These are phyloP conservation scores for Sporothrix inflata DNA, from an alignment of 2,329 filamentous ascomycete species.

Conservation along the genomic window DNA sequence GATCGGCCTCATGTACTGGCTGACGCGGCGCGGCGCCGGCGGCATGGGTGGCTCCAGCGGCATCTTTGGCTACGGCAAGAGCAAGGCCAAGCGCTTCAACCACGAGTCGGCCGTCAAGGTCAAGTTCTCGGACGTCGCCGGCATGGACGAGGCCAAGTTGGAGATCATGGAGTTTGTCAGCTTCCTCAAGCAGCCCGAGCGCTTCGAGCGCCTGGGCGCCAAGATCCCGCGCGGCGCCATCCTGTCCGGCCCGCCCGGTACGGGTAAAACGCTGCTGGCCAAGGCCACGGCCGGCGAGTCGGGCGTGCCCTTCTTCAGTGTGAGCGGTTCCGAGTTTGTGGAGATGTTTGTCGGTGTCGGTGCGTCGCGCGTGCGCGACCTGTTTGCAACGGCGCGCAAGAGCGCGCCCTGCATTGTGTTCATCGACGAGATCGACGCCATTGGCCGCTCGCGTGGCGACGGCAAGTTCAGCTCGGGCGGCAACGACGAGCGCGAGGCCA, in stretches of 20 bases:
- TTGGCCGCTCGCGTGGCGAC: slow-evolving; percentile 86
- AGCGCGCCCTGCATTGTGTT: slow-evolving; percentile 98
- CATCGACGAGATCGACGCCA: slow-evolving; percentile 98
- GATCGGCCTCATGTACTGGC: slow-evolving; percentile 79
- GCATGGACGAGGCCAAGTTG: slow-evolving; percentile 96
- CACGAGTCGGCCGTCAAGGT: slow-evolving; percentile 95
- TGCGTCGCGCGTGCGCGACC: slow-evolving; percentile 88
- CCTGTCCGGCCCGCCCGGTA: slow-evolving; percentile 94
- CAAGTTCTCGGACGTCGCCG: slow-evolving; percentile 95
- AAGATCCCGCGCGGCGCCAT: slow-evolving; percentile 98
- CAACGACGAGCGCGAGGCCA: slow-evolving; percentile 96
- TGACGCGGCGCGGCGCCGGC: slow-evolving; percentile 69
- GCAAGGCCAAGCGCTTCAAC: slow-evolving; percentile 95
- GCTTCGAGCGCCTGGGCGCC: slow-evolving; percentile 90
- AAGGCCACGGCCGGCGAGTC: slow-evolving; percentile 98
- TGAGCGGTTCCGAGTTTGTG: slow-evolving; percentile 97
- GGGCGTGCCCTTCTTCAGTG: slow-evolving; percentile 95
- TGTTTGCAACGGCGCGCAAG: slow-evolving; percentile 93
- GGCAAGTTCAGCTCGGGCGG: slow-evolving; percentile 74
- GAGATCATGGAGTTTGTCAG: slow-evolving; percentile 99
- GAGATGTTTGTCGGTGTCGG: slow-evolving; percentile 99
- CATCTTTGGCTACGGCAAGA: slow-evolving; percentile 95
- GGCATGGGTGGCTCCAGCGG: slow-evolving; percentile 69
- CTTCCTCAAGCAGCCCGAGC: slow-evolving; percentile 90
- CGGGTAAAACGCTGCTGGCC: slow-evolving; percentile 94